A percentile compares a stretch with the other conserved stretches of the same genome.
phyloP scores from a whole-genome alignment of 805 yeast species.

The Hanseniaspora occidentalis region DNA sequence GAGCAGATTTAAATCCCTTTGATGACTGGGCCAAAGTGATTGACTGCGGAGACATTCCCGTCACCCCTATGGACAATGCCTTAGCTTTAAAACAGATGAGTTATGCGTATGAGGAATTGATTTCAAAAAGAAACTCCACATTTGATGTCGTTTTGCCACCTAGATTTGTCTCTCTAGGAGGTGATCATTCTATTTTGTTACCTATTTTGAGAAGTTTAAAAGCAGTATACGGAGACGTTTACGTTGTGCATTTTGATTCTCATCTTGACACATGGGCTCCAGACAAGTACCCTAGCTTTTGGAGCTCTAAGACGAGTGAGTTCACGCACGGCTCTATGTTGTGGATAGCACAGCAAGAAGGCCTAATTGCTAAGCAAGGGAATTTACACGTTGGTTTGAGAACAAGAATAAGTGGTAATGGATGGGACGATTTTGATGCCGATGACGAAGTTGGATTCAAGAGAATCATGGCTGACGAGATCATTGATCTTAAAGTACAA shows the following conservation, averaged over 20 bases:
- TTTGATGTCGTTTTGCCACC: slow-evolving; percentile 31
- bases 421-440: slow-evolving; percentile 53
- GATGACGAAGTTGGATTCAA: slow-evolving; percentile 59
- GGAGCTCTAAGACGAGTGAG: slow-evolving; percentile 43
- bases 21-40: slow-evolving; percentile 38
- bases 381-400: slow-evolving; percentile 71
- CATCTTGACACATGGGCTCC: slow-evolving; percentile 80
- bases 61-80: slow-evolving; percentile 55
- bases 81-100: slow-evolving; percentile 54
- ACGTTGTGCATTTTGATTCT: slow-evolving; percentile 74
- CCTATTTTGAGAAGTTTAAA: slow-evolving; percentile 60
- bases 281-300: slow-evolving; percentile 49
- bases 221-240: slow-evolving; percentile 49
- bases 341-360: slow-evolving; percentile 68
- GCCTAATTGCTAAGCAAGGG: slow-evolving; percentile 37
- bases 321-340: slow-evolving; percentile 80
- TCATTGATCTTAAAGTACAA: slow-evolving; percentile 44
- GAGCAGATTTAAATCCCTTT: slow-evolving; percentile 54
- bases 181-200: slow-evolving; percentile 68
- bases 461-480: slow-evolving; percentile 60
- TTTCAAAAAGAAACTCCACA: slow-evolving; percentile 20
- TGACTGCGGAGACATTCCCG: slow-evolving; percentile 61
- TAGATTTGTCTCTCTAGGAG: slow-evolving; percentile 61
- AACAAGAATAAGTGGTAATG: slow-evolving; percentile 45
- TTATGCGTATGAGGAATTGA: slow-evolving; percentile 41